These are phyloP conservation scores for Fusarium cyanostomum DNA, from an alignment of 2,329 filamentous ascomycete species.

Conservation along the genomic window DNA sequence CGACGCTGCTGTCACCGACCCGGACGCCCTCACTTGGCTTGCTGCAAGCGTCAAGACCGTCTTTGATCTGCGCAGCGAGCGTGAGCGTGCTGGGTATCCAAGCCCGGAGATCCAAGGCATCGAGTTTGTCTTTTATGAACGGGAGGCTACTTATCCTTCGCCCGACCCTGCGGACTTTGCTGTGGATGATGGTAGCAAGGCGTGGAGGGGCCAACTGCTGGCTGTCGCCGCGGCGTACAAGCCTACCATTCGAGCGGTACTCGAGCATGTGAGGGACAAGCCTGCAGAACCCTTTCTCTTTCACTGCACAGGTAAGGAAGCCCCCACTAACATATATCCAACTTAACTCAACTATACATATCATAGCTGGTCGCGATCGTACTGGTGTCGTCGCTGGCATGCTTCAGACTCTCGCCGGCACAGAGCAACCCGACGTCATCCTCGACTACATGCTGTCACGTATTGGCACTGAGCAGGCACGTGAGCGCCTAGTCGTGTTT, in stretches of 20 bases:
- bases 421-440: conserved; percentile 52
- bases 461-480: conserved; percentile 61
- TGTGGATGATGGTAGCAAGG: conserved; percentile 55
- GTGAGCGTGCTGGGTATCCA: conserved; percentile 54
- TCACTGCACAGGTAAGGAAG: conserved; percentile 62
- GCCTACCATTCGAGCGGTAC: conserved; percentile 54
- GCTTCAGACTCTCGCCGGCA: conserved; percentile 61
- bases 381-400: conserved; percentile 63
- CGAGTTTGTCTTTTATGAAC: conserved; percentile 57
- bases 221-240: conserved; percentile 56
- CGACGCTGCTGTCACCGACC: conserved; percentile 42
- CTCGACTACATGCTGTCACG: conserved; percentile 65
- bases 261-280: conserved; percentile 59
- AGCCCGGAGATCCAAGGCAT: conserved; percentile 57
- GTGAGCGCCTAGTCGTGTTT: conserved; percentile 57
- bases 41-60: conserved; percentile 53
- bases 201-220: conserved; percentile 59
- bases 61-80: conserved; percentile 61
- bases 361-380: conserved; percentile 61
- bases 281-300: conserved; percentile 58
- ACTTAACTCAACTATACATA: background rate
- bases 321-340: background rate
- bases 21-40: conserved; percentile 49
- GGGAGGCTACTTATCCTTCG: conserved; percentile 47
- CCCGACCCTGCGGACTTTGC: conserved; percentile 55